Conservation (phyloP, 1,139 yeast species). For the Starmera stellimalicola region DNA sequence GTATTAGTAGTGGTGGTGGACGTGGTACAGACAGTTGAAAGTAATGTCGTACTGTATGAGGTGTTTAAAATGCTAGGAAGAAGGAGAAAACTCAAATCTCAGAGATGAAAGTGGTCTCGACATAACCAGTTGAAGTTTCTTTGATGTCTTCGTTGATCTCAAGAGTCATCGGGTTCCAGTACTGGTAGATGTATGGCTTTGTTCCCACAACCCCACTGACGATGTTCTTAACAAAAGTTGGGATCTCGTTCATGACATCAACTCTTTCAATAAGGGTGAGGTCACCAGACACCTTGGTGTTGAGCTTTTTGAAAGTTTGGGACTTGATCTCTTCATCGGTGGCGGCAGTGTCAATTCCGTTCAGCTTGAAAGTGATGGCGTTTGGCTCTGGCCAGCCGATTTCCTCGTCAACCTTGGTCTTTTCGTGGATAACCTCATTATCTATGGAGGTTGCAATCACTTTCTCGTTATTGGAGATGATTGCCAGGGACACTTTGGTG, state of each 20-base stretch:
- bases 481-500: slow-evolving; percentile 74
- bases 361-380: slow-evolving; percentile 48
- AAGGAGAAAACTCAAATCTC: no score
- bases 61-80: no score
- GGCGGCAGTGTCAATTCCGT: slow-evolving; percentile 36
- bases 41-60: not conserved
- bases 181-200: slow-evolving; percentile 91
- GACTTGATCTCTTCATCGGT: slow-evolving; percentile 28
- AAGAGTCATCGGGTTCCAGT: slow-evolving; percentile 43
- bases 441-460: slow-evolving; percentile 58
- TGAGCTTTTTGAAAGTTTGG: slow-evolving; percentile 24
- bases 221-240: slow-evolving; percentile 84
- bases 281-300: slow-evolving; percentile 41
- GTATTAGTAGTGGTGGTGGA: no score
- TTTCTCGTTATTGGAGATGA: slow-evolving; percentile 55
- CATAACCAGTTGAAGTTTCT: slow-evolving; percentile 65
- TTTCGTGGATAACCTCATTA: slow-evolving; percentile 55
- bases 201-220: slow-evolving; percentile 95
- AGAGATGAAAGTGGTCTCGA: slow-evolving; percentile 74
- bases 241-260: slow-evolving; percentile 97
- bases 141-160: slow-evolving; percentile 25
- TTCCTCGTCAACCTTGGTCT: slow-evolving; percentile 47
- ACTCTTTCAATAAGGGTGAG: slow-evolving; percentile 75
- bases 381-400: slow-evolving; percentile 92
- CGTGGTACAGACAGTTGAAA: no score